Base-by-base conservation (phyloP, 441 rosid genomes). In the Gossypium aridum region DNA sequence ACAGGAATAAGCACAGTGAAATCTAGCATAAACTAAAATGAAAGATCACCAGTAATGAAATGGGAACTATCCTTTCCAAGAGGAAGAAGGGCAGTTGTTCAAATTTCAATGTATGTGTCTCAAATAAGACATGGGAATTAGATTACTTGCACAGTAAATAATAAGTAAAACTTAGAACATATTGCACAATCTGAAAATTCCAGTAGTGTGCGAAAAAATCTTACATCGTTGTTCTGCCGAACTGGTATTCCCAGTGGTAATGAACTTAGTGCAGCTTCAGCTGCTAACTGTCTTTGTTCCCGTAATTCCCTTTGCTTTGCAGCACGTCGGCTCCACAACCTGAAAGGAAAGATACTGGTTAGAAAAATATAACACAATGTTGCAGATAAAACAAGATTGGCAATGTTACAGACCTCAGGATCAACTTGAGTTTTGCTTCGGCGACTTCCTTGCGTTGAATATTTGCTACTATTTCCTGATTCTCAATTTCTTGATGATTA, bases 301-400 rank as follows among this genome's bases (percentile, higher is more conserved):
- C 90, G 91, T 76, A 87, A 69, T 78, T 82, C 89, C 83, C 83
- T 88, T 78, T 43, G 87, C 75, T 80, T 93, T 74, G 86, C 81
- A 65, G 94, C 77, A 55, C 81, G 92, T 76, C 94, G 86, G 75
- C 87, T 93, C 99, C 99, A 93, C 77, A 91, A 82, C 84, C 98
- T 96, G 86, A 70, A 64, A 82, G 79, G 75, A 81, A 56, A 51
- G 25, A 47, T 45, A 34, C 67, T 5, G 64, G 49, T 26, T 31
- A 31, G 51, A 55, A 47, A 76, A 51, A 69, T 59, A 79, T 49
- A 34, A 64, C 20, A 28, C 49, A 67, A 72, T 20, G 61, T 51
- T 17, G 39, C 17, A 63, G 53, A 60, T 39, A 55, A 77, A 64
- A 75, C 62, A 49, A 70, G 47, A 72, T 20, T 62, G 67, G 69